Evolutionary conservation across 441 rosid species (phyloP), one percentile per base, ranked within the genome.

Genomic region (Dalechampia spathulata): DNA sequence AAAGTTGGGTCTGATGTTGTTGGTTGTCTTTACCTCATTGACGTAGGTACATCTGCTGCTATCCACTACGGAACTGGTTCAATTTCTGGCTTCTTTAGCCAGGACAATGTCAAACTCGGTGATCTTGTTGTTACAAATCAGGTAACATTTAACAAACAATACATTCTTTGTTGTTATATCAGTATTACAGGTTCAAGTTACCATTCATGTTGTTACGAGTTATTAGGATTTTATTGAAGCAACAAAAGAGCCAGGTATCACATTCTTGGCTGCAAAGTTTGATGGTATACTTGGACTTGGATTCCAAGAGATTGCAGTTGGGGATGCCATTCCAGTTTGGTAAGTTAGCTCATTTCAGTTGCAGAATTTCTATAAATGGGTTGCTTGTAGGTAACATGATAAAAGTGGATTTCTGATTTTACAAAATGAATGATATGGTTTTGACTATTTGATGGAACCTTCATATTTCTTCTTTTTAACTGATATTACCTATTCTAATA

Each of bases 241-340:
- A 63, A 88, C 96, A 16, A 83, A 65, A 51, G 94, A 88, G 69
- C 94, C 90, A 1, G 66, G 94, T 34, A 7, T 83, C 63, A 80
- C 89, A 10, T 88, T 88, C 65, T 48, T 88, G 73, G 67, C 68
- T 55, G 87, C 87, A 50, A 88, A 88, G 75, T 88, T 88, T 73
- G 96, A 88, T 74, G 96, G 94, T 47, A 75, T 85, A 20, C 84
- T 88, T 50, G 96, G 96, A 56, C 96, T 88, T 68, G 96, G 94
- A 40, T 88, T 85, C 65, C 85, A 81, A 71, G 96, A 83, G 58
- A 85, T 85, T 51, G 79, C 96, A 3, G 89, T 85, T 62, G 86
- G 82, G 38, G 71, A 80, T 14, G 76, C 96, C 49, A 79, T 80
- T 52, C 96, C 96, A 28, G 67, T 88, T 59, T 88, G 96, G 96